These are phyloP conservation scores for Fusarium keratoplasticum DNA, from an alignment of 2,329 filamentous ascomycete species.

Conservation along the genomic window DNA sequence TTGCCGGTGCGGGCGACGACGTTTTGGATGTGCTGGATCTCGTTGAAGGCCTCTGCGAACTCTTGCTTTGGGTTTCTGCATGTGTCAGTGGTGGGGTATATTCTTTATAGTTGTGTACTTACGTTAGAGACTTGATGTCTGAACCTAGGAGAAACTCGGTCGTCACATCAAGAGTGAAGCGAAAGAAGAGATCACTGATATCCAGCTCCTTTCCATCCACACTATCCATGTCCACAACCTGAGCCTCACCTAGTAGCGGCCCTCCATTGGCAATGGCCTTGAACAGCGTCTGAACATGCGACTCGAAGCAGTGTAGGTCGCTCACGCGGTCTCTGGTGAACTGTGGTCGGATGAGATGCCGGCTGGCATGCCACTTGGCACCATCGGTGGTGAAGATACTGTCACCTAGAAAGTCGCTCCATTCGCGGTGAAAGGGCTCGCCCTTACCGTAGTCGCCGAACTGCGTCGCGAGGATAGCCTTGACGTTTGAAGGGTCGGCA, in stretches of 20 bases:
- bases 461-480: conserved; percentile 88
- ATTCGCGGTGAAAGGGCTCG: conserved; percentile 77
- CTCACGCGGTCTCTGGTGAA: conserved; percentile 88
- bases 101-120: conserved; percentile 14
- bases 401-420: conserved; percentile 80
- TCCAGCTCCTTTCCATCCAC: conserved; percentile 74
- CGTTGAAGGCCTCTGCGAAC: conserved; percentile 85
- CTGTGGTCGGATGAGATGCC: conserved; percentile 86
- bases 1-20: conserved; percentile 74
- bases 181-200: conserved; percentile 82
- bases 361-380: conserved; percentile 79
- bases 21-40: conserved; percentile 81
- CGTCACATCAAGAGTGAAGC: conserved; percentile 85
- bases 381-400: conserved; percentile 85
- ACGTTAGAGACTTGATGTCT: conserved; percentile 74
- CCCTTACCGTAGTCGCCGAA: conserved; percentile 89
- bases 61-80: conserved; percentile 63
- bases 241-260: conserved; percentile 67
- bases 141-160: conserved; percentile 89
- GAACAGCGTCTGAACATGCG: conserved; percentile 80
- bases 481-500: conserved; percentile 88
- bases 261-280: conserved; percentile 71
- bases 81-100: not conserved
- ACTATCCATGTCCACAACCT: conserved; percentile 72
- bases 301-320: conserved; percentile 84